Base-by-base conservation (phyloP, 2,329 filamentous ascomycete genomes). In the Epichloe scottii region DNA sequence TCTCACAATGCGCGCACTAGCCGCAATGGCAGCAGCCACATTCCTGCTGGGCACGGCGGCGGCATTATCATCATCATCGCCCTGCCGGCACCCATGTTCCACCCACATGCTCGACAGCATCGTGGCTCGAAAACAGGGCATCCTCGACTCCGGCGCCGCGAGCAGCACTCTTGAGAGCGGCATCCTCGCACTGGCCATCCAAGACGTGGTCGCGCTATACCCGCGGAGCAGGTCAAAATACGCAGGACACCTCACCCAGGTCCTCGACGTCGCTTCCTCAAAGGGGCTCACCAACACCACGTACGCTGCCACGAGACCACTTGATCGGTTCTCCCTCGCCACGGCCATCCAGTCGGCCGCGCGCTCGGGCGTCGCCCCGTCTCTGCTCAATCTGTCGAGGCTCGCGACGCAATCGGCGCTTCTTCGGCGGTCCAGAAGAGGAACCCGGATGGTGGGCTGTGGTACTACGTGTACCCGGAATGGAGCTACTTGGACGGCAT, bases 401-500 rank as follows among this genome's bases (percentile, higher is more conserved):
- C 59, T 5, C 50, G 35, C 6, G 38, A 50, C 3, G 58, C 58
- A 38, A 56, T 60, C 44, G 50, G 53, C 26, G 52, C 50, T 19
- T 60, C 59, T 8, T 50, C 60, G 1, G 39, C 55, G 4, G 51
- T 59, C 19, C 59, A 61, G 51, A 37, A 7, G 12, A 62, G 64
- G n/a, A 69, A 64, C 53, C 40, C 57, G 6, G 62, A 62, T 50
- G 61, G 63, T 33, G 66, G 67, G 0, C 51, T 69, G 3, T 69
- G 66, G 66, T 69, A 69, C 49, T 69, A 56, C 50, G 57, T 60
- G 1, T 77, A 78, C 54, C 73, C 72, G 1, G 63, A 77, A 49
- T 73, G 73, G 68, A 74, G 71, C 57, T 78, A 77, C 55, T 63
- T 76, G 3, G 75, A 79, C 54, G 75, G 74, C 52, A 74, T 77